A percentile compares a stretch with the other conserved stretches of the same genome.
phyloP scores from a whole-genome alignment of 306 rosid genomes.

The Phaseolus lunatus region DNA sequence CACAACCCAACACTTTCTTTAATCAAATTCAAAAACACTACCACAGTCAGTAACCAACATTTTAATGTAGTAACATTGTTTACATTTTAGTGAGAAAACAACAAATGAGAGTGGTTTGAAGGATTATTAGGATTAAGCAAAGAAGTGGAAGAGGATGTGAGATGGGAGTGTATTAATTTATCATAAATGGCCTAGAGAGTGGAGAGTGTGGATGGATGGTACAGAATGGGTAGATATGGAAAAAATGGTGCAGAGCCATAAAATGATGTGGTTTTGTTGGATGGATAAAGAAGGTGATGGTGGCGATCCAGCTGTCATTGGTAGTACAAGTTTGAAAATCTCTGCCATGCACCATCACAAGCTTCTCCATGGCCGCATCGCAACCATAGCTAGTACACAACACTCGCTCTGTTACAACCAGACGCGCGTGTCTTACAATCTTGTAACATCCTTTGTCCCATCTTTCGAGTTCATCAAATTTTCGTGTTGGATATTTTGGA shows the following conservation, averaged over 20 bases:
- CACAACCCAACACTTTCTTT: background rate
- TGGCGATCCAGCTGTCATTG: constrained; percentile 59
- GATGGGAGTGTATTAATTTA: background rate
- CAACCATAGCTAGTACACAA: background rate
- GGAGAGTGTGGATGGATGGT: background rate
- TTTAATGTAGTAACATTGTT: too few relatives aligned
- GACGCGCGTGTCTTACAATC: background rate
- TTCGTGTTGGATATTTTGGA: too few relatives aligned
- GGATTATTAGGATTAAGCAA: too few relatives aligned
- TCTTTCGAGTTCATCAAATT: background rate
- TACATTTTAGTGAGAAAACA: too few relatives aligned
- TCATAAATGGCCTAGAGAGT: constrained; percentile 9
- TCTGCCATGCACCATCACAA: constrained; percentile 19
- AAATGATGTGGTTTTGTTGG: background rate
- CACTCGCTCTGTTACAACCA: background rate
- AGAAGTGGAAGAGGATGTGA: background rate
- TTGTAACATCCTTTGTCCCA: background rate
- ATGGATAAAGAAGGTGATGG: constrained; percentile 47
- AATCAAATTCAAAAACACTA: background rate
- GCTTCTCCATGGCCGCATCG: constrained; percentile 14
- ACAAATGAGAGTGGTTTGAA: background rate
- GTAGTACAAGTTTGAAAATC: background rate
- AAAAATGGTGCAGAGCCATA: background rate
- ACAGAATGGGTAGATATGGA: background rate
- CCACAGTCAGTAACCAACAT: too few relatives aligned